These are phyloP conservation scores for Arctium lappa DNA, from an alignment of 129 eudicot species.

Conservation along the genomic window DNA sequence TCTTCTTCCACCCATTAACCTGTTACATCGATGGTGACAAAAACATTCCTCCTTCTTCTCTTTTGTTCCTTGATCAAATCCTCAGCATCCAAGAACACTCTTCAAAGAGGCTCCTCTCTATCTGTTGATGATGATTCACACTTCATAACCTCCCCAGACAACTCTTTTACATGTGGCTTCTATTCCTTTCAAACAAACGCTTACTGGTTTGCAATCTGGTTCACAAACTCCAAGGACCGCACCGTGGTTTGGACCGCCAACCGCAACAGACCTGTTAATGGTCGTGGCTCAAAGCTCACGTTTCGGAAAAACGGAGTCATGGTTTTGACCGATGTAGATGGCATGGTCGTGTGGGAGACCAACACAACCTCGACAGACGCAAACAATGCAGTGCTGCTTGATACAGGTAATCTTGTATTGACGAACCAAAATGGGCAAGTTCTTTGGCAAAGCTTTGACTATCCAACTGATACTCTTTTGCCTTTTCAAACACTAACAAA, in stretches of 20 bases:
- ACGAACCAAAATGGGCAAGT: conserved; percentile 11
- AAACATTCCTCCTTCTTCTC: background rate
- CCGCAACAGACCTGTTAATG: conserved; percentile 45
- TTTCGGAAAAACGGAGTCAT: conserved; percentile 38
- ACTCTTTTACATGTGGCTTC: conserved; percentile 51
- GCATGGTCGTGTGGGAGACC: conserved; percentile 37
- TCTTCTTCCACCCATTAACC: too few relatives aligned
- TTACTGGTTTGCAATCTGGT: conserved; percentile 54
- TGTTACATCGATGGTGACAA: background rate
- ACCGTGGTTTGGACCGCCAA: conserved; percentile 61
- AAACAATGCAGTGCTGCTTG: conserved; percentile 35
- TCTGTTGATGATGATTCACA: conserved; percentile 26
- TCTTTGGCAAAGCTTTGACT: conserved; percentile 58
- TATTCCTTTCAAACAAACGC: conserved; percentile 34
- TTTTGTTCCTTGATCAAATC: conserved; percentile 1
- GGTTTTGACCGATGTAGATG: conserved; percentile 43
- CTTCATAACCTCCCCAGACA: conserved; percentile 33
- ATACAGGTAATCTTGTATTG: conserved; percentile 48
- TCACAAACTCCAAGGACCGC: conserved; percentile 39
- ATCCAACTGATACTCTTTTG: conserved; percentile 50
- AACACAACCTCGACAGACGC: conserved; percentile 35
- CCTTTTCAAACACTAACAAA: conserved; percentile 40
- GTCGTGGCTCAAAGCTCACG: conserved; percentile 36
- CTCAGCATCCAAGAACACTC: background rate
- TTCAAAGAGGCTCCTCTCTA: conserved; percentile 28